Evolutionary conservation across 176 grass and related monocot genomes (phyloP).

Genomic region (Hordeum vulgare): DNA sequence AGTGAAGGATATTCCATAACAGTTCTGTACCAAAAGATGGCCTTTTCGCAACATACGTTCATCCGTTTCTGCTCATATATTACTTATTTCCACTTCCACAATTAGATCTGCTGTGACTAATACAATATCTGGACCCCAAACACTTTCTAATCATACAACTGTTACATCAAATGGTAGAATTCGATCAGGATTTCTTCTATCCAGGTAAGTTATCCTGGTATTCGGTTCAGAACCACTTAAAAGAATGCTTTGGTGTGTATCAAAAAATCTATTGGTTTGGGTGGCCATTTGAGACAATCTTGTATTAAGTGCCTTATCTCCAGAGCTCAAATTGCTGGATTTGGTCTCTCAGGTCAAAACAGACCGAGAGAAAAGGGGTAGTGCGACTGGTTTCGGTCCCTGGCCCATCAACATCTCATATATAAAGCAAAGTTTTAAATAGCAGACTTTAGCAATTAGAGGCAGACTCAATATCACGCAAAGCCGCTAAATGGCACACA

Average conservation of each 20-base stretch:
- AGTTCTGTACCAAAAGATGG: not conserved
- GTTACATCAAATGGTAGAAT: slow-evolving; percentile 23
- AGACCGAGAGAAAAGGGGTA: too few relatives aligned
- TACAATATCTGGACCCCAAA: slow-evolving; percentile 9
- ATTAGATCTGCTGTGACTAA: not conserved
- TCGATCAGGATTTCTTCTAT: slow-evolving; percentile 33
- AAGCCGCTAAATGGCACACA: too few relatives aligned
- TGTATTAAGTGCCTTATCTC: slow-evolving; percentile 9
- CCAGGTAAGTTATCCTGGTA: slow-evolving; percentile 31
- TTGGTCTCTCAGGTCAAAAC: too few relatives aligned
- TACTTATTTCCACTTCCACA: not conserved
- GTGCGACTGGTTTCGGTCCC: too few relatives aligned
- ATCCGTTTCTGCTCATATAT: not conserved
- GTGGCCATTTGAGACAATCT: slow-evolving; percentile 18
- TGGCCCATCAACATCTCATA: too few relatives aligned
- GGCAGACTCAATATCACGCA: too few relatives aligned
- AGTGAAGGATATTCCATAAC: not conserved
- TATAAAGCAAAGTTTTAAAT: too few relatives aligned
- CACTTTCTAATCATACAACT: slow-evolving; percentile 10
- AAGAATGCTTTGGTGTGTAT: not conserved
- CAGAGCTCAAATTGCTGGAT: slow-evolving; percentile 4
- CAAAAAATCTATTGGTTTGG: slow-evolving; percentile 6
- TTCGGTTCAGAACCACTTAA: slow-evolving; percentile 34
- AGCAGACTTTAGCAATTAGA: too few relatives aligned
- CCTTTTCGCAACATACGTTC: not conserved